A percentile compares a stretch with the other conserved stretches of the same genome.
phyloP scores from a whole-genome alignment of 2,329 filamentous ascomycete genomes.

The Camptophora hylomeconis region DNA sequence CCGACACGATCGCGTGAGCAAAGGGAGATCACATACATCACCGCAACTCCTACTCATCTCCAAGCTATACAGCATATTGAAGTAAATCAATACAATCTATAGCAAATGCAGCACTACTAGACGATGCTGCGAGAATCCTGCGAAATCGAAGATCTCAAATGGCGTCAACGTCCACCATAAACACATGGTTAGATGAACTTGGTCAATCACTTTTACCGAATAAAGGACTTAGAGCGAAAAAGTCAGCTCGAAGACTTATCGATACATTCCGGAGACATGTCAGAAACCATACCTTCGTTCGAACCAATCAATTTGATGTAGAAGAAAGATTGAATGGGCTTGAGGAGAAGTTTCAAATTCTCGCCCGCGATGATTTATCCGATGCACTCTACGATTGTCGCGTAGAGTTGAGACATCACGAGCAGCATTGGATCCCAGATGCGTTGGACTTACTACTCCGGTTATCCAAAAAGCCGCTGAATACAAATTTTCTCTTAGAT shows the following conservation, averaged over 20 bases:
- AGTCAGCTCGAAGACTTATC: constrained; percentile 8
- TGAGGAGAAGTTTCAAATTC: constrained; percentile 73
- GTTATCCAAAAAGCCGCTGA: constrained; percentile 66
- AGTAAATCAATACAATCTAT: no score
- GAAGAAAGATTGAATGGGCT: constrained; percentile 53
- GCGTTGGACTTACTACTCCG: constrained; percentile 64
- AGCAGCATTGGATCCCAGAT: constrained; percentile 62
- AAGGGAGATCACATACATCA: no score
- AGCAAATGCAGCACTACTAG: no score
- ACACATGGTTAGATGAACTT: constrained; percentile 14
- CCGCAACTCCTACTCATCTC: no score
- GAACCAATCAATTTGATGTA: constrained; percentile 67
- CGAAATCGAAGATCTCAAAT: constrained; percentile 8
- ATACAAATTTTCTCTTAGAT: constrained; percentile 52
- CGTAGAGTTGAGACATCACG: constrained; percentile 41
- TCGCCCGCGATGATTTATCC: constrained; percentile 66
- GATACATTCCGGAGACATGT: constrained; percentile 18
- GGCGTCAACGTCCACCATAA: constrained; percentile 18
- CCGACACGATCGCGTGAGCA: no score
- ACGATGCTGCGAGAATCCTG: neutral
- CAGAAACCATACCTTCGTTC: constrained; percentile 37
- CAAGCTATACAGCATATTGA: no score
- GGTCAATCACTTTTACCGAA: constrained; percentile 9
- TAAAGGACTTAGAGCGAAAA: constrained; percentile 1
- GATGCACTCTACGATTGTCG: constrained; percentile 51